Conservation (phyloP, 73 alveolate species). For the Diophrys appendiculata region DNA sequence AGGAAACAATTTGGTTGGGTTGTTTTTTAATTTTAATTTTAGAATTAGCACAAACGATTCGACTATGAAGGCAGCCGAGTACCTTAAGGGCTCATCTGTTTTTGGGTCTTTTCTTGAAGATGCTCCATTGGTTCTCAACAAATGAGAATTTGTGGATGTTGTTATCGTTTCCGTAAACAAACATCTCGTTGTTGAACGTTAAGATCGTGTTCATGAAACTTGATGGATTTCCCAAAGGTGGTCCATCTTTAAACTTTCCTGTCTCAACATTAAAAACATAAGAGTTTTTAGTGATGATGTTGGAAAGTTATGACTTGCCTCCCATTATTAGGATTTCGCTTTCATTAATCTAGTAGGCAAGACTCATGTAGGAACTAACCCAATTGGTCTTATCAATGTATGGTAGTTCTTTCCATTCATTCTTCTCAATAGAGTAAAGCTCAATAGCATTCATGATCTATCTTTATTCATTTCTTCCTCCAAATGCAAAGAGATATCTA, state of each 20-base stretch:
- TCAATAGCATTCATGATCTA: constrained; percentile 30
- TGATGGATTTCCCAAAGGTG: constrained; percentile 46
- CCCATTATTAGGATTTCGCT: constrained; percentile 52
- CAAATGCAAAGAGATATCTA: constrained; percentile 54
- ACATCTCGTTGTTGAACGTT: constrained; percentile 38
- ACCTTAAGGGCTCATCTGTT: no score
- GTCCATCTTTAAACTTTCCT: constrained; percentile 34
- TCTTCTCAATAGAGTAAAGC: constrained; percentile 28
- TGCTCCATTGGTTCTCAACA: constrained; percentile 46
- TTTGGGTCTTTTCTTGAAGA: background rate
- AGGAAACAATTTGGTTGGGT: no score
- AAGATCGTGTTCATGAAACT: constrained; percentile 50
- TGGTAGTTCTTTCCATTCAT: constrained; percentile 34
- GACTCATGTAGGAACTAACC: constrained; percentile 57
- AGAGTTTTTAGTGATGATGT: constrained; percentile 29
- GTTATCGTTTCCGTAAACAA: constrained; percentile 53
- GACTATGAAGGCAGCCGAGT: no score
- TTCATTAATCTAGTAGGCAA: constrained; percentile 51
- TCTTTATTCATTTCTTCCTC: constrained; percentile 40
- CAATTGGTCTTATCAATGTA: constrained; percentile 33
- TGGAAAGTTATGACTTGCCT: constrained; percentile 26
- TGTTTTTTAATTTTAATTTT: no score
- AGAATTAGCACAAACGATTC: no score
- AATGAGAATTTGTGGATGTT: constrained; percentile 41
- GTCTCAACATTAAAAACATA: constrained; percentile 41